Percentiles rank a stretch among this genome's conserved stretches.
Conservation (phyloP, 208 protist species). For the Leptomonas pyrrhocoris region DNA sequence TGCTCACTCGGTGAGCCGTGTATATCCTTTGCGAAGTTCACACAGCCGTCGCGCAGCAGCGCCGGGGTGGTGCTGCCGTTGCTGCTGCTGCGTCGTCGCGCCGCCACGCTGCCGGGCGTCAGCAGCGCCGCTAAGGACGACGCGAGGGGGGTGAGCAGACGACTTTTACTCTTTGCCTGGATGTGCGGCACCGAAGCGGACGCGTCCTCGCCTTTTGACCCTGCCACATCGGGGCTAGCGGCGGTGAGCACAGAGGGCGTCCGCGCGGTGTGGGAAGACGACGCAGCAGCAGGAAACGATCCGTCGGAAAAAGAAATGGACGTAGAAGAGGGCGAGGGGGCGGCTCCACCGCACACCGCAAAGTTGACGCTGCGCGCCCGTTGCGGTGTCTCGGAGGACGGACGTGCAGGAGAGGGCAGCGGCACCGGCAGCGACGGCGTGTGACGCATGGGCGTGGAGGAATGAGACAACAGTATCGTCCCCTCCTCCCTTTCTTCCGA, state of each 20-base stretch:
- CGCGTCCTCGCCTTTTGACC: neutral
- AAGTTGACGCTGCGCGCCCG: neutral
- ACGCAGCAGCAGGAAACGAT: neutral
- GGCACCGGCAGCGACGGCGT: no score
- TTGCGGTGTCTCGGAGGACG: neutral
- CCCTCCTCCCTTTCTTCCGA: no score
- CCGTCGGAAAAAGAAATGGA: neutral
- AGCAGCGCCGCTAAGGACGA: conserved; percentile 6
- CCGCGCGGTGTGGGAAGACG: neutral
- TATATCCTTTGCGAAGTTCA: neutral
- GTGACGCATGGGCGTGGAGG: no score
- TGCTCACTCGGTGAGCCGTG: neutral
- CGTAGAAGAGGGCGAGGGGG: neutral
- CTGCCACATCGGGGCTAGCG: neutral
- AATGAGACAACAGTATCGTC: no score
- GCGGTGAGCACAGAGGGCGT: neutral
- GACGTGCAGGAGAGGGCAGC: no score
- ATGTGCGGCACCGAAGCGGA: neutral
- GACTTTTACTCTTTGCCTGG: neutral
- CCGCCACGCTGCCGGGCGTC: conserved; percentile 17
- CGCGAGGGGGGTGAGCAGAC: conserved; percentile 4
- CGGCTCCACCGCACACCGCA: neutral
- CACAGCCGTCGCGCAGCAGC: neutral
- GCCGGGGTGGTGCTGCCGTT: neutral
- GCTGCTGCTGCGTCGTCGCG: neutral